Evolutionary conservation across 2,329 filamentous ascomycete species (phyloP).

Genomic region (Emergomyces pasteurianus): DNA sequence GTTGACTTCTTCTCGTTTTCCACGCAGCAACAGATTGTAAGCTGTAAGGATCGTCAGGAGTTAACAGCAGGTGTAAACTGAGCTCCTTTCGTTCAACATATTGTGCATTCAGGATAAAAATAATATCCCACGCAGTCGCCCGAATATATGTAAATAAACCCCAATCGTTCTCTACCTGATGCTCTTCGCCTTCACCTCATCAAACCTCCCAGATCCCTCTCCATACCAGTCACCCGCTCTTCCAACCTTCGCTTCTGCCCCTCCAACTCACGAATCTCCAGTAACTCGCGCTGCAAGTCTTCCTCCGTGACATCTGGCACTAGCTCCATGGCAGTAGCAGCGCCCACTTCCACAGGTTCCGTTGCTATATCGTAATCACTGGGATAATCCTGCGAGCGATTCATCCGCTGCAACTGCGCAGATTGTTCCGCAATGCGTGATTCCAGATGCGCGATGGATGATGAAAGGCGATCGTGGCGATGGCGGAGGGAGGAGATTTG

Average conservation of each 20-base stretch:
- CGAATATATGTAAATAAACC: not conserved
- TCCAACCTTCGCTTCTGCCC: slow-evolving; percentile 50
- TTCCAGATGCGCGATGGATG: slow-evolving; percentile 72
- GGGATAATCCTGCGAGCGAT: slow-evolving; percentile 44
- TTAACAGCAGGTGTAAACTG: not conserved
- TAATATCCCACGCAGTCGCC: not conserved
- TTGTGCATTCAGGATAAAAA: not conserved
- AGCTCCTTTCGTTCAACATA: not conserved
- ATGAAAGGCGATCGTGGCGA: slow-evolving; percentile 57
- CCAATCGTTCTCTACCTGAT: not conserved
- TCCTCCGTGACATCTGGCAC: slow-evolving; percentile 26
- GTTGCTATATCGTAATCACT: slow-evolving; percentile 39
- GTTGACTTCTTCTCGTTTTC: not conserved
- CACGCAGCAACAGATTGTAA: not conserved
- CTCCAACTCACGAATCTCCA: slow-evolving; percentile 50
- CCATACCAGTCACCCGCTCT: slow-evolving; percentile 55
- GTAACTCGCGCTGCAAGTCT: slow-evolving; percentile 36
- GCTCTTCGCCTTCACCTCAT: slow-evolving; percentile 39
- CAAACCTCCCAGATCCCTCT: slow-evolving; percentile 53
- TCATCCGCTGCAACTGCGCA: slow-evolving; percentile 60
- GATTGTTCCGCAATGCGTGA: slow-evolving; percentile 64
- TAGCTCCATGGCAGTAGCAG: not conserved
- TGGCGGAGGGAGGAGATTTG: slow-evolving; percentile 60
- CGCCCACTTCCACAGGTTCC: slow-evolving; percentile 27
- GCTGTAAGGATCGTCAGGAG: not conserved